These are phyloP conservation scores for Tephrocybe sp. DNA, from an alignment of 768 basidiomycete genomes.

Conservation along the genomic window DNA sequence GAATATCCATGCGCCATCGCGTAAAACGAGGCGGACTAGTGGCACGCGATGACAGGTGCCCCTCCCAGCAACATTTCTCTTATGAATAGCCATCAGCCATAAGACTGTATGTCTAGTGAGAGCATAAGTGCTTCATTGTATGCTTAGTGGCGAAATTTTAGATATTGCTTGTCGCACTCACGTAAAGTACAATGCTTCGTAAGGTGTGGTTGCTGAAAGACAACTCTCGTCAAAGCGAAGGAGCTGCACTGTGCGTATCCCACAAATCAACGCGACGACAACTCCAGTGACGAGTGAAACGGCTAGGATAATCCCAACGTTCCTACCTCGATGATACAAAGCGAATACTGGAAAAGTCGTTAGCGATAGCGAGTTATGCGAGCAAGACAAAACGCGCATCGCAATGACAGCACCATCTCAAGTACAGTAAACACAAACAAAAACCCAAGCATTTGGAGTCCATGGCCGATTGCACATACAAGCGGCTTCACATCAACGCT, in stretches of 20 bases:
- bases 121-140: background rate
- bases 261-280: background rate
- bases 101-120: slow-evolving; percentile 3
- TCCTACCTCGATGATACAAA: slow-evolving; percentile 9
- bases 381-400: slow-evolving; percentile 4
- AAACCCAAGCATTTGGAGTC: slow-evolving; percentile 3
- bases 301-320: slow-evolving; percentile 3
- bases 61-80: slow-evolving; percentile 4
- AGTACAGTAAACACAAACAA: slow-evolving; percentile 10
- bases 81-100: slow-evolving; percentile 6
- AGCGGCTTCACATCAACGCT: background rate
- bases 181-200: slow-evolving; percentile 11
- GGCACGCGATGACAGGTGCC: slow-evolving; percentile 2
- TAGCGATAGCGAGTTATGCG: background rate
- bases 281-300: background rate
- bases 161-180: no score
- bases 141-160: background rate
- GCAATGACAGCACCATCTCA: slow-evolving; percentile 11
- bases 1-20: slow-evolving; percentile 13
- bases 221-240: slow-evolving; percentile 6
- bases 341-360: slow-evolving; percentile 10
- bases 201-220: background rate
- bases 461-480: slow-evolving; percentile 11
- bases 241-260: background rate
- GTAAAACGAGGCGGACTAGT: slow-evolving; percentile 8